Percentiles rank a stretch among this genome's conserved stretches.
These are phyloP conservation scores for Leptosphaerulina australis DNA, from an alignment of 2,329 filamentous ascomycete genomes.

Conservation along the genomic window DNA sequence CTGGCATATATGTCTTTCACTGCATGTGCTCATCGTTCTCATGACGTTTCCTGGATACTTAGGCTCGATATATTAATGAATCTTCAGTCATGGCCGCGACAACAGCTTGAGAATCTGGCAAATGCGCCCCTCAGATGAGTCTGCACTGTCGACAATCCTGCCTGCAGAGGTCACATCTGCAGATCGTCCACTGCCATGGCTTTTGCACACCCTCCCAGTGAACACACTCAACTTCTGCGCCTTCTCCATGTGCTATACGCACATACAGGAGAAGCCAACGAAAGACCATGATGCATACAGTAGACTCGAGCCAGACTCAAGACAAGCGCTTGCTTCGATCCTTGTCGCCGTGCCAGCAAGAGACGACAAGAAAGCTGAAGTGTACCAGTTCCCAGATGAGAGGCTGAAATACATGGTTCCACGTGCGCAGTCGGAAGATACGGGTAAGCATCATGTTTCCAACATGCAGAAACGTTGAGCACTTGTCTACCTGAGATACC, in stretches of 20 bases:
- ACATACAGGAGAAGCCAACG: not conserved
- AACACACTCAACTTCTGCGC: conserved; percentile 96
- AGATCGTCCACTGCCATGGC: conserved; percentile 72
- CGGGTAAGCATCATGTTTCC: conserved; percentile 42
- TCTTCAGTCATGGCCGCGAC: conserved; percentile 81
- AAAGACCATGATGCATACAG: not conserved
- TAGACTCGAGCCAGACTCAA: not conserved
- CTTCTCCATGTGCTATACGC: conserved; percentile 66
- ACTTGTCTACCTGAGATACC: no score
- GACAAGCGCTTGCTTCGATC: conserved; percentile 45
- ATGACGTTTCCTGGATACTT: not conserved
- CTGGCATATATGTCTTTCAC: not conserved
- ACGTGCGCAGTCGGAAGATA: conserved; percentile 50
- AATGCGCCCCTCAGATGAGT: conserved; percentile 65
- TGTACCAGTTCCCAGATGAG: conserved; percentile 81
- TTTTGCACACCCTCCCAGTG: conserved; percentile 81
- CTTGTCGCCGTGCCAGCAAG: conserved; percentile 76
- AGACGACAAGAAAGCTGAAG: conserved; percentile 67
- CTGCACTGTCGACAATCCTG: conserved; percentile 67
- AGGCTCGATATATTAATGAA: not conserved
- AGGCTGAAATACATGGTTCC: conserved; percentile 67
- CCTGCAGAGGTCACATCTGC: conserved; percentile 67
- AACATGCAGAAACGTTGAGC: not conserved
- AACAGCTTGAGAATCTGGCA: conserved; percentile 87
- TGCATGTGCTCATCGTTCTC: not conserved